These are phyloP conservation scores for Eucalyptus cloeziana DNA, from an alignment of 345 rosid species.

Conservation along the genomic window DNA sequence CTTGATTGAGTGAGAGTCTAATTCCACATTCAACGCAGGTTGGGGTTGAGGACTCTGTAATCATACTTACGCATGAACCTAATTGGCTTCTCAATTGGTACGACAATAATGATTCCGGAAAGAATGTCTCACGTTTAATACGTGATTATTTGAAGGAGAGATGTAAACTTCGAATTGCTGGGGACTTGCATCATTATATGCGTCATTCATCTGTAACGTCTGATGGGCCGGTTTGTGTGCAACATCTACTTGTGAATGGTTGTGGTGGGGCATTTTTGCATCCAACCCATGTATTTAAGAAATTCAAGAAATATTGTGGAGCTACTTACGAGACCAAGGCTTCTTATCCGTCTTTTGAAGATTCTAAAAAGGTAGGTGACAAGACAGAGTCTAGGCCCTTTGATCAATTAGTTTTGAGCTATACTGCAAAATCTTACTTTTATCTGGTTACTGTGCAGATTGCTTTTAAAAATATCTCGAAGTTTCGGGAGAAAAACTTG, in stretches of 20 bases:
- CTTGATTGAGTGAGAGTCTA: no score
- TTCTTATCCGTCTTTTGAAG: slow-evolving; percentile 82
- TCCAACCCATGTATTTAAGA: slow-evolving; percentile 89
- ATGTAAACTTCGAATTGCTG: slow-evolving; percentile 88
- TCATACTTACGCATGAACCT: slow-evolving; percentile 90
- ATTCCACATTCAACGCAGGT: slow-evolving; percentile 26
- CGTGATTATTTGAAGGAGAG: slow-evolving; percentile 73
- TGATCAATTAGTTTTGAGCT: not conserved
- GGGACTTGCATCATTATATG: slow-evolving; percentile 96
- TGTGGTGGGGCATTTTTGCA: slow-evolving; percentile 98
- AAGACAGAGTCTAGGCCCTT: not conserved
- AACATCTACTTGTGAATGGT: slow-evolving; percentile 91
- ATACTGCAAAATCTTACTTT: not conserved
- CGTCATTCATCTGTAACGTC: slow-evolving; percentile 77
- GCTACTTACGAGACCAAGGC: slow-evolving; percentile 67
- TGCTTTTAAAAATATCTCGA: slow-evolving; percentile 68
- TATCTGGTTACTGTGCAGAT: slow-evolving; percentile 37
- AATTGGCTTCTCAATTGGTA: slow-evolving; percentile 98
- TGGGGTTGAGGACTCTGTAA: slow-evolving; percentile 60
- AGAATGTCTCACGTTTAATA: slow-evolving; percentile 71
- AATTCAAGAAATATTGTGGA: slow-evolving; percentile 50
- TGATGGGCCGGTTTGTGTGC: slow-evolving; percentile 61
- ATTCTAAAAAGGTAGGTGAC: slow-evolving; percentile 74
- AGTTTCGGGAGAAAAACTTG: slow-evolving; percentile 97
- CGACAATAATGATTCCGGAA: slow-evolving; percentile 45